Evolutionary conservation across 306 rosid species (phyloP), one percentile per base, ranked within the genome.

Genomic region (Castanea mollissima): DNA sequence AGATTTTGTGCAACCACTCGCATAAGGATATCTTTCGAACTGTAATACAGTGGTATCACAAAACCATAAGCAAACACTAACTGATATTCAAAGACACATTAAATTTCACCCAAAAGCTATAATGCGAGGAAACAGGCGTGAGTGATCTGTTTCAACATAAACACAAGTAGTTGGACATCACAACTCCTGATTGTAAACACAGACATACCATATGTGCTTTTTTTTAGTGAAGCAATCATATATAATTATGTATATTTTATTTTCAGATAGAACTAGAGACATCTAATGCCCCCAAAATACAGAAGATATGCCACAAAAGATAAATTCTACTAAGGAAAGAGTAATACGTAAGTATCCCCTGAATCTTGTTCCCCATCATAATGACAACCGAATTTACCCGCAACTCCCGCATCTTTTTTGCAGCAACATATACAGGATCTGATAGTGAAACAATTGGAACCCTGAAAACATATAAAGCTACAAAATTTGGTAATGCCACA

Each of bases 11-110:
- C 94, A 80, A 92, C 96, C 41, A 92, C 93, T 77, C 99, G 93
- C 99, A 95, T 85, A 71, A 95, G 94, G 74, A 95, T 91, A 81
- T 95, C 99, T 89, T 89, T 95, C 65, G 99, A 92, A 55, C 99
- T 95, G 90, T 89, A 87, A 71, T 73, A 67, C 51, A 86, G 19
- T 78, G 55, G 68, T 77, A 69, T 77, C 51, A 76, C 31, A 44
- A 73, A 57, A 71, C 75, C 67, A 74, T 56, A 81, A 74, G 82
- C 57, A 55, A 29, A 78, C 31, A 64, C 73, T 74, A 78, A 29
- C 75, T 69, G 15, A 78, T n/a, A 69, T 41, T 73, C 25, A 80
- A 72, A 41, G 34, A 44, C 25, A 21, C 23, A 12, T 18, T 41
- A 74, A 13, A 55, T 9, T 23, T 60, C 72, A 44, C 18, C 60